These are phyloP conservation scores for Piedraia hortae DNA, from an alignment of 2,329 filamentous ascomycete genomes.

Conservation along the genomic window DNA sequence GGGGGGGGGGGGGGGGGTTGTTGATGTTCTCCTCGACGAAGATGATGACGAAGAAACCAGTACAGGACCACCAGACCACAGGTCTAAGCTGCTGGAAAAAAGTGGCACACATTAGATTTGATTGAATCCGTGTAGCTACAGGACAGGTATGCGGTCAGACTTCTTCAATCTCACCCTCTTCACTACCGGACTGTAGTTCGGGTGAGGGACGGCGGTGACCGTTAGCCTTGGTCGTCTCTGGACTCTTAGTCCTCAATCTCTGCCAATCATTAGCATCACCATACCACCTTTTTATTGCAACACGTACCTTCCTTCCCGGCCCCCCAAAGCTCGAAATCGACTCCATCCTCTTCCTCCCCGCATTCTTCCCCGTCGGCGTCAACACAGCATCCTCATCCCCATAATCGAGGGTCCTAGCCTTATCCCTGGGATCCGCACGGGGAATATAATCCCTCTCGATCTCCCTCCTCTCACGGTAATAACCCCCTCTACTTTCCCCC, in stretches of 20 bases:
- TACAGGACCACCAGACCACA: slow-evolving; percentile 1
- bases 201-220: too few relatives aligned
- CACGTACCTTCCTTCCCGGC: too few relatives aligned
- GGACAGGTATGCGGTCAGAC: slow-evolving; percentile 11
- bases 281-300: too few relatives aligned
- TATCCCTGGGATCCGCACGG: slow-evolving; percentile 53
- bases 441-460: slow-evolving; percentile 62
- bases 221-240: too few relatives aligned
- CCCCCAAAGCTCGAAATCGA: too few relatives aligned
- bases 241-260: too few relatives aligned
- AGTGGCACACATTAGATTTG: not conserved
- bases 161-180: slow-evolving; percentile 96
- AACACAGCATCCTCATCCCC: slow-evolving; percentile 48
- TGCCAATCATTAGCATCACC: too few relatives aligned
- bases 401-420: slow-evolving; percentile 73
- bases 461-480: slow-evolving; percentile 66
- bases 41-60: slow-evolving; percentile 23
- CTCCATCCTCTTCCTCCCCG: too few relatives aligned
- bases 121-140: slow-evolving; percentile 1
- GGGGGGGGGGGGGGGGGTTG: slow-evolving; percentile 34
- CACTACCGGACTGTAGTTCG: slow-evolving; percentile 56
- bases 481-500: slow-evolving; percentile 23
- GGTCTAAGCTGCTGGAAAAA: not conserved
- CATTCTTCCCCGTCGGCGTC: too few relatives aligned
- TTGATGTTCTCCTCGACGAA: slow-evolving; percentile 35